Evolutionary conservation across 768 basidiomycete species (phyloP), one percentile per base, ranked within the genome.

Genomic region (Rhizopogon sp.): DNA sequence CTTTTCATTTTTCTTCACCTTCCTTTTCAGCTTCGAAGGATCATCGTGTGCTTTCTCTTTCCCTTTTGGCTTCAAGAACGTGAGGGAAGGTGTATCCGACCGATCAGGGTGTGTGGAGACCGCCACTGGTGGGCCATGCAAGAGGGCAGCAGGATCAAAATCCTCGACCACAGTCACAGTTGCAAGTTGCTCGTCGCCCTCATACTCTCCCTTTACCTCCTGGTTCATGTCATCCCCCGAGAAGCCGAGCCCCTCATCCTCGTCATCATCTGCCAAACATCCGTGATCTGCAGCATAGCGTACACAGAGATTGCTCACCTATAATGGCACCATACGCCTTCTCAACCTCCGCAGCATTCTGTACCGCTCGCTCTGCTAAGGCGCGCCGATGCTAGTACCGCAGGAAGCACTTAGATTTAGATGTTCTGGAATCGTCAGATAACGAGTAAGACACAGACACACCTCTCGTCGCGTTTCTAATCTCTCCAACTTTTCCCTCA

Each of bases 161-260:
- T 97, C 92, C 66, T 97, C 91, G 13, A 91, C 85, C 49, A 97
- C 85, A 14, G 93, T 94, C 43, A 97, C 93, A 16, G 89, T 92
- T 43, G 94, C 91, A 33, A 90, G 77, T 57, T 87, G 80, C 64
- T 94, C 87, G 63, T 93, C 91, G 60, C 87, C 87, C 62, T 90
- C 87, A 60, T 84, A 95, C 66, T 89, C 86, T 66, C 83, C 80
- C 53, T 85, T 84, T 51, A 77, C 74, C 8, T 70, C 58, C 66
- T 70, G 56, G 65, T 70, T 62, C 62, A 67, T 60, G 37, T 62
- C 60, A 40, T 69, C 65, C 53, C 62, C 63, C 22, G 65, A 63
- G 53, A 80, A 73, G 22, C 80, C 82, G 13, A 60, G 52, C 76
- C 83, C 80, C 62, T 79, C 79, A 31, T 74, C 76, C 8, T 75